Evolutionary conservation across 768 basidiomycete genomes (phyloP).

Genomic region (Mycena indigotica): DNA sequence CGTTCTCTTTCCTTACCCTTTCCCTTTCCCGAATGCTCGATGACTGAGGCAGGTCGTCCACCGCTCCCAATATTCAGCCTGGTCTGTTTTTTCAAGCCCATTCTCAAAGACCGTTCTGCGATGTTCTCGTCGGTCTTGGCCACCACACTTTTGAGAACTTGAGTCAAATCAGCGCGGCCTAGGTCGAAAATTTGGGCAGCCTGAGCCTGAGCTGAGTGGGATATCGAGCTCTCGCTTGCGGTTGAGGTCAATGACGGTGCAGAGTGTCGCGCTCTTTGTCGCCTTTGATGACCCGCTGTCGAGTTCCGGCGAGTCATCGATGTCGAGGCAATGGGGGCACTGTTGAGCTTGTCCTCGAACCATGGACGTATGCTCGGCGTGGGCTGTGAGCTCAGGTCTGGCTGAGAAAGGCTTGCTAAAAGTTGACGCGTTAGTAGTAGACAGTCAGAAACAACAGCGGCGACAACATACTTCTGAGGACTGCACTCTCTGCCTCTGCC

Average conservation of each 20-base stretch:
- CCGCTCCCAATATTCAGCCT: background rate
- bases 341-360: background rate
- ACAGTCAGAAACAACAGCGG: background rate
- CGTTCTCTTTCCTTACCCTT: conserved; percentile 13
- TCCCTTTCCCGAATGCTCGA: background rate
- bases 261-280: background rate
- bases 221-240: too few relatives aligned
- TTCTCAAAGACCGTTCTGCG: background rate
- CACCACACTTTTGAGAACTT: background rate
- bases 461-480: background rate
- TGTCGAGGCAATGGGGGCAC: background rate
- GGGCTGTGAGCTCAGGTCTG: background rate
- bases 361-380: background rate
- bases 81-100: conserved; percentile 14
- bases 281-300: background rate
- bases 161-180: background rate
- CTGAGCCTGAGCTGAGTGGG: background rate
- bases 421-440: background rate
- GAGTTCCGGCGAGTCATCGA: background rate
- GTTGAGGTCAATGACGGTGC: background rate
- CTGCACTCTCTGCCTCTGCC: background rate
- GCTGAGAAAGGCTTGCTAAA: background rate
- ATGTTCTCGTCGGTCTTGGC: background rate
- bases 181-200: background rate
- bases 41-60: background rate